A percentile compares a stretch with the other conserved stretches of the same genome.
Evolutionary conservation across 2,329 filamentous ascomycete genomes (phyloP).

Genomic region (Diaporthe citrichinensis): DNA sequence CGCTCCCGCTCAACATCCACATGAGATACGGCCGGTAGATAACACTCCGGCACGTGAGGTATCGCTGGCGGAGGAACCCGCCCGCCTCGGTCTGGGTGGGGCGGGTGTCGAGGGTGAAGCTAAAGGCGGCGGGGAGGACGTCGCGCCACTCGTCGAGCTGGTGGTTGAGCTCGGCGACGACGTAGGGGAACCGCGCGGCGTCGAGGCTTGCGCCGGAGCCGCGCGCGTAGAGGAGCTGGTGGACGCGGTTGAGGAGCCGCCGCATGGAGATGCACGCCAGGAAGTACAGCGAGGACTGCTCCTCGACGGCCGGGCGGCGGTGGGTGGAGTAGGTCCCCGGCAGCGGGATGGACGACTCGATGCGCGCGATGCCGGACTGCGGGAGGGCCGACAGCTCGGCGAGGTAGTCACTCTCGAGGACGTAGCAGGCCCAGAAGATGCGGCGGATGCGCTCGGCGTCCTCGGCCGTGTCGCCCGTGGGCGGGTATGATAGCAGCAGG

Average conservation of each 20-base stretch:
- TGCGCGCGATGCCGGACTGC: conserved; percentile 63
- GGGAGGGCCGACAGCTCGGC: conserved; percentile 66
- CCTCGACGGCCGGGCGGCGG: conserved; percentile 53
- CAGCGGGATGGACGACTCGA: conserved; percentile 64
- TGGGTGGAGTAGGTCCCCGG: conserved; percentile 64
- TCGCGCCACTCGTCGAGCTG: conserved; percentile 65
- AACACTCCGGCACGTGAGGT: conserved; percentile 65
- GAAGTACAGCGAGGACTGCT: conserved; percentile 66
- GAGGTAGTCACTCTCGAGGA: conserved; percentile 68
- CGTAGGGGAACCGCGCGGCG: conserved; percentile 59
- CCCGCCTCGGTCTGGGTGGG: conserved; percentile 57
- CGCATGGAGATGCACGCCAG: conserved; percentile 68
- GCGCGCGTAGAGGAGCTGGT: conserved; percentile 64
- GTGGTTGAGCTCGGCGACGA: conserved; percentile 63
- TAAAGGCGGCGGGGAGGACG: conserved; percentile 58
- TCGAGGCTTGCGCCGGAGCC: conserved; percentile 58
- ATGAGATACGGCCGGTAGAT: conserved; percentile 67
- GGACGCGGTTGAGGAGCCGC: conserved; percentile 61
- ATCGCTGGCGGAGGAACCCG: conserved; percentile 64
- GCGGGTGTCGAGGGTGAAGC: conserved; percentile 54
- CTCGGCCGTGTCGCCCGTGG: conserved; percentile 52
- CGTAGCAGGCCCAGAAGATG: conserved; percentile 70
- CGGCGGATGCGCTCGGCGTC: conserved; percentile 63
- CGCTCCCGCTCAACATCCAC: conserved; percentile 60
- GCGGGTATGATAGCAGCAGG: conserved; percentile 61